A percentile compares a stretch with the other conserved stretches of the same genome.
Conservation (phyloP, 768 basidiomycete genomes). For the Boletus edulis region DNA sequence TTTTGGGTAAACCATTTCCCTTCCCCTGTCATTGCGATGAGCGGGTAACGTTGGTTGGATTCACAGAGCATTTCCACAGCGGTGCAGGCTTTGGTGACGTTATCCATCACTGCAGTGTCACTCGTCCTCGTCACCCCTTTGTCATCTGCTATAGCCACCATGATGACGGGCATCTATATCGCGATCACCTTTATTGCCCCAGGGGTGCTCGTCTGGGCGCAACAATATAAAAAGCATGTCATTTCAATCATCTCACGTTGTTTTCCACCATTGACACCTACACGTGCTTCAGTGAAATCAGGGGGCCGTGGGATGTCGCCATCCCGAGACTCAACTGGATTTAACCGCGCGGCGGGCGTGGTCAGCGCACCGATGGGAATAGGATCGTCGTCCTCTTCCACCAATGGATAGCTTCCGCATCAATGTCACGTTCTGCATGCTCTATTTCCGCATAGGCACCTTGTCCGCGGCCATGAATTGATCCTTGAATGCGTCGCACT, state of each 20-base stretch:
- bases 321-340: constrained; percentile 62
- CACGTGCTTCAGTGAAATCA: constrained; percentile 67
- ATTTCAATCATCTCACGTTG: constrained; percentile 4
- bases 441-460: constrained; percentile 25
- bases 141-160: constrained; percentile 51
- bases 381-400: constrained; percentile 27
- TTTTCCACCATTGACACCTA: constrained; percentile 13
- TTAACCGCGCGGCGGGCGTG: constrained; percentile 24
- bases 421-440: constrained; percentile 13
- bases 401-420: constrained; percentile 13
- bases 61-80: constrained; percentile 45
- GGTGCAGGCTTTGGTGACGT: constrained; percentile 54
- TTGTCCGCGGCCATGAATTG: constrained; percentile 25
- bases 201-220: constrained; percentile 76
- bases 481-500: background rate
- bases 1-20: constrained; percentile 50
- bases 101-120: constrained; percentile 47
- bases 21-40: constrained; percentile 9
- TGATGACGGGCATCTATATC: constrained; percentile 49
- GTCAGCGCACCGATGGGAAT: constrained; percentile 24
- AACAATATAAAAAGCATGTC: constrained; percentile 82
- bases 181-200: constrained; percentile 74
- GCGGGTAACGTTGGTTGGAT: constrained; percentile 11
- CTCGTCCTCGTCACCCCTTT: constrained; percentile 51
- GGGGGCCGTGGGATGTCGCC: constrained; percentile 90